Percentiles rank a stretch among this genome's conserved stretches.
Evolutionary conservation across 1,284 basidiomycete genomes (phyloP).

Genomic region (Fomitopsis betulina): DNA sequence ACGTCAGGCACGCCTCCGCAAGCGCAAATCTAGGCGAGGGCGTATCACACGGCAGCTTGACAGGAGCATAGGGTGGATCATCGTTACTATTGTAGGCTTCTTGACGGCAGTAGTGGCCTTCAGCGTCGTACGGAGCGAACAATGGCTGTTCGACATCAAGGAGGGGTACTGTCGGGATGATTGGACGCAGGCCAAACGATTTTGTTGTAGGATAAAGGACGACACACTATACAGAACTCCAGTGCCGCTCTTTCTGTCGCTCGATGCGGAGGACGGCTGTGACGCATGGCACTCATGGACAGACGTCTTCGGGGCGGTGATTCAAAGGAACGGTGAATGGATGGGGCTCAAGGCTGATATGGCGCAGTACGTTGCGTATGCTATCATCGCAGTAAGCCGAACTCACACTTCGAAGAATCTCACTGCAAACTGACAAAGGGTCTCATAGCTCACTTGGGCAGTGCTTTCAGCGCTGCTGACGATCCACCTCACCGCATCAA

Average conservation of each 20-base stretch:
- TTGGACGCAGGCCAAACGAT: slow-evolving; percentile 76
- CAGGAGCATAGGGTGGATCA: slow-evolving; percentile 85
- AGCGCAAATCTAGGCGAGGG: slow-evolving; percentile 69
- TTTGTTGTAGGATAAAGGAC: slow-evolving; percentile 65
- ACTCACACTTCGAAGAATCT: slow-evolving; percentile 5
- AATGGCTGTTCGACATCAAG: slow-evolving; percentile 92
- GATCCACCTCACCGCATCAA: slow-evolving; percentile 83
- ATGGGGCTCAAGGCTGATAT: slow-evolving; percentile 33
- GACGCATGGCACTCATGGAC: slow-evolving; percentile 77
- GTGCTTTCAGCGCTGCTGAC: slow-evolving; percentile 75
- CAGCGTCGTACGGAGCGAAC: slow-evolving; percentile 82
- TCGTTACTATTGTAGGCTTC: slow-evolving; percentile 85
- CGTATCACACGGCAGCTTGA: slow-evolving; percentile 70
- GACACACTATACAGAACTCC: slow-evolving; percentile 7
- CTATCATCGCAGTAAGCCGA: slow-evolving; percentile 67
- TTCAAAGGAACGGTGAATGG: slow-evolving; percentile 19
- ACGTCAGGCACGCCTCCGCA: slow-evolving; percentile 67
- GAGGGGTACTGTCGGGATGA: slow-evolving; percentile 78
- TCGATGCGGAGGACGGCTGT: slow-evolving; percentile 44
- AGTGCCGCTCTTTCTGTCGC: slow-evolving; percentile 11
- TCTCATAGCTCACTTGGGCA: slow-evolving; percentile 63
- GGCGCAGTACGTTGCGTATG: slow-evolving; percentile 72
- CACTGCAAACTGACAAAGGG: not conserved
- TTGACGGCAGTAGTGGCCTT: slow-evolving; percentile 85
- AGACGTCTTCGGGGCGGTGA: slow-evolving; percentile 33